A percentile compares a stretch with the other conserved stretches of the same genome.
Conservation (phyloP, 495 filamentous ascomycete genomes). For the Talaromyces thailandensis region DNA sequence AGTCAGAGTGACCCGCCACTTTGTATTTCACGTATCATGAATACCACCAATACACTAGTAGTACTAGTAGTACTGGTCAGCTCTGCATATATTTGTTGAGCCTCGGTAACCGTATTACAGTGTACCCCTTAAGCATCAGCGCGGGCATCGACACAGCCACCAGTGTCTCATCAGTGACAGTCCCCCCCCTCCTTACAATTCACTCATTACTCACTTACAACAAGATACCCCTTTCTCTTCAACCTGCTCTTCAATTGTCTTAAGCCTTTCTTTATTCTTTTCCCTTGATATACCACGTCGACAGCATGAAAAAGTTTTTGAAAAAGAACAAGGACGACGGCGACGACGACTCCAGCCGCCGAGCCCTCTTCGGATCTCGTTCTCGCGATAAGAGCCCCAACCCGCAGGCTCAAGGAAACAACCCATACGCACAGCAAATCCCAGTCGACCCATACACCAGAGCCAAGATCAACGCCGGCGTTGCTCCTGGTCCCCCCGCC, state of each 20-base stretch:
- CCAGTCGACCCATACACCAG: constrained; percentile 55
- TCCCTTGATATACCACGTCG: neutral
- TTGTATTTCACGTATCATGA: neutral
- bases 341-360: constrained; percentile 49
- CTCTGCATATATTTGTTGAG: neutral
- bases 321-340: constrained; percentile 55
- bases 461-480: constrained; percentile 41
- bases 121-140: constrained; percentile 1
- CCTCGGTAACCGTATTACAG: neutral
- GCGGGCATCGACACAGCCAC: constrained; percentile 6
- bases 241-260: constrained; percentile 1
- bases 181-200: constrained; percentile 6
- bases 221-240: constrained; percentile 7
- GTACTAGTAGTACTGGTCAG: too few species aligned
- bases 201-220: neutral
- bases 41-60: neutral
- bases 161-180: constrained; percentile 7
- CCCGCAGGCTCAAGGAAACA: constrained; percentile 22
- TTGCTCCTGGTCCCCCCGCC: constrained; percentile 24
- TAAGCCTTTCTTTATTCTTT: neutral
- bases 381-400: constrained; percentile 52
- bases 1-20: neutral
- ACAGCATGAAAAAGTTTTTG: constrained; percentile 55
- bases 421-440: constrained; percentile 62
- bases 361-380: constrained; percentile 48